A percentile compares a stretch with the other conserved stretches of the same genome.
These are phyloP conservation scores for Cyclotella cryptica DNA, from an alignment of 108 stramenopile genomes.

Conservation along the genomic window DNA sequence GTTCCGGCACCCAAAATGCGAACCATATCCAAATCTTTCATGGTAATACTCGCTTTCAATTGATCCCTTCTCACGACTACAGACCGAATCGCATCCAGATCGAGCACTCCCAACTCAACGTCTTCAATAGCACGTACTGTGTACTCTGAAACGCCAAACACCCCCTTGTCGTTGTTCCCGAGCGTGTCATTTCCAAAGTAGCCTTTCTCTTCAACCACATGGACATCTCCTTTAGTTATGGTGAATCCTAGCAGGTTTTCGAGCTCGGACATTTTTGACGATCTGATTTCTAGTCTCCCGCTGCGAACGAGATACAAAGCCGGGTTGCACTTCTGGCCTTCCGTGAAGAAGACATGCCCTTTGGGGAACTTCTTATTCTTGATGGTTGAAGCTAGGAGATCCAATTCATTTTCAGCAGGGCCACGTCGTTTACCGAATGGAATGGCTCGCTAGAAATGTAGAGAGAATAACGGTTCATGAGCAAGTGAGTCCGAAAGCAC, in stretches of 20 bases:
- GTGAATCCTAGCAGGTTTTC: slow-evolving; percentile 42
- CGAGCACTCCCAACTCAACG: slow-evolving; percentile 68
- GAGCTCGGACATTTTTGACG: slow-evolving; percentile 30
- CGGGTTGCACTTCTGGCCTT: slow-evolving; percentile 64
- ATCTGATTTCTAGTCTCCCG: slow-evolving; percentile 60
- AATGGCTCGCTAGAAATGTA: slow-evolving; percentile 21
- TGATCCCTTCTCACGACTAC: slow-evolving; percentile 44
- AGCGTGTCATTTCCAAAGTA: slow-evolving; percentile 76
- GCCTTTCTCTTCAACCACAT: slow-evolving; percentile 56
- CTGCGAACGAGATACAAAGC: slow-evolving; percentile 69
- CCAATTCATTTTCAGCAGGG: slow-evolving; percentile 58
- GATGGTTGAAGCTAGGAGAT: slow-evolving; percentile 58
- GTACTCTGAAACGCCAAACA: slow-evolving; percentile 59
- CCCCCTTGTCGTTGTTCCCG: slow-evolving; percentile 63
- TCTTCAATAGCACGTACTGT: slow-evolving; percentile 63
- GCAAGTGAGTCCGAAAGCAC: background rate
- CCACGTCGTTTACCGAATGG: slow-evolving; percentile 51
- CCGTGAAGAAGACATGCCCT: slow-evolving; percentile 75
- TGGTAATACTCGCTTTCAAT: slow-evolving; percentile 31
- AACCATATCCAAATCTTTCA: slow-evolving; percentile 60
- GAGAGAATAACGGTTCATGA: background rate
- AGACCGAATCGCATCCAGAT: slow-evolving; percentile 68
- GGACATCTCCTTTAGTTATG: slow-evolving; percentile 44
- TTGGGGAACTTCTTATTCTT: slow-evolving; percentile 56
- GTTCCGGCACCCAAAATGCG: slow-evolving; percentile 90